A percentile compares a stretch with the other conserved stretches of the same genome.
phyloP scores from a whole-genome alignment of 495 filamentous ascomycete species.

The Podospora pseudoanserina region DNA sequence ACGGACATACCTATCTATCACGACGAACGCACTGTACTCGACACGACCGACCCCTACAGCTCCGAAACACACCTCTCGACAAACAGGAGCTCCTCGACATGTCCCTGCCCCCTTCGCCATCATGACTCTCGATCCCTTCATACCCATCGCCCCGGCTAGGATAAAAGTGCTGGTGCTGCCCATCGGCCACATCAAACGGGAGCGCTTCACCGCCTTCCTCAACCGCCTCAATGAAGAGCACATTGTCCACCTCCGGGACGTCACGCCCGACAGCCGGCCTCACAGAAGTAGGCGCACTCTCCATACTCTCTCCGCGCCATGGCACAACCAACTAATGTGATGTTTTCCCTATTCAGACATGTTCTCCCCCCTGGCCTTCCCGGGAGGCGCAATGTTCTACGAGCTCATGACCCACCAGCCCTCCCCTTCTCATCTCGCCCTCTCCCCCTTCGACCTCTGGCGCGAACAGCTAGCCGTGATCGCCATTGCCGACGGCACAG shows the following conservation, averaged over 20 bases:
- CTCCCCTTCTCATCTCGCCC: slow-evolving; percentile 67
- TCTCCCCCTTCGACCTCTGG: slow-evolving; percentile 82
- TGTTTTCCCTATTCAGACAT: slow-evolving; percentile 58
- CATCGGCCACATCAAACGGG: slow-evolving; percentile 76
- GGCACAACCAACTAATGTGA: slow-evolving; percentile 29
- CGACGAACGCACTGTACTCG: not conserved
- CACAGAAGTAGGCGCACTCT: slow-evolving; percentile 68
- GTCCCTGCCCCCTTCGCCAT: slow-evolving; percentile 42
- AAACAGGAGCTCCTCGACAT: slow-evolving; percentile 23
- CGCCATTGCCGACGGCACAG: slow-evolving; percentile 69
- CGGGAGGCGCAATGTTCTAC: slow-evolving; percentile 83
- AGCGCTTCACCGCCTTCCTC: slow-evolving; percentile 75
- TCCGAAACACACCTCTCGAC: slow-evolving; percentile 15
- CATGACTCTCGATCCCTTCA: slow-evolving; percentile 83
- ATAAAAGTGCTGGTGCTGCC: slow-evolving; percentile 80
- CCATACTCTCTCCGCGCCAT: not conserved
- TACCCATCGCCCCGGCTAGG: slow-evolving; percentile 84
- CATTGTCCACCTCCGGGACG: slow-evolving; percentile 83
- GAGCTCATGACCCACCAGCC: slow-evolving; percentile 78
- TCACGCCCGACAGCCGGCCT: slow-evolving; percentile 81
- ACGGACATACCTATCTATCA: not conserved
- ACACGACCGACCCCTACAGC: not conserved
- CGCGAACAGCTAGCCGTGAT: slow-evolving; percentile 76
- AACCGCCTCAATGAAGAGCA: slow-evolving; percentile 72
- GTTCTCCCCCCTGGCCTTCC: slow-evolving; percentile 93